A percentile compares a stretch with the other conserved stretches of the same genome.
Evolutionary conservation across 257 asterid species (phyloP).

Genomic region (Coffea canephora): DNA sequence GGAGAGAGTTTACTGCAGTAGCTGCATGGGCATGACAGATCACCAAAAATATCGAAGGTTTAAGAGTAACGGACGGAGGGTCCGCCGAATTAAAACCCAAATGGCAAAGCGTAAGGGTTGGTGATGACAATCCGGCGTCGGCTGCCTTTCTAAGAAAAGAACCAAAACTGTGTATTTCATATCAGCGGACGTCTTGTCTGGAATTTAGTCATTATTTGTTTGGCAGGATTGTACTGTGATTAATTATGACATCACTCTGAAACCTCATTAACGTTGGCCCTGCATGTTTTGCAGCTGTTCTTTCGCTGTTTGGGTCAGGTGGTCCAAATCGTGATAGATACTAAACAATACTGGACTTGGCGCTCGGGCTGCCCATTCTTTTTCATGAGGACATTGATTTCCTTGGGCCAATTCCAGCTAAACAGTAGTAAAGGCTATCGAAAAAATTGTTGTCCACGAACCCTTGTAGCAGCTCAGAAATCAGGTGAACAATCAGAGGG

Average conservation of each 20-base stretch:
- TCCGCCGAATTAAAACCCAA: neutral
- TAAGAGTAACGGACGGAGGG: neutral
- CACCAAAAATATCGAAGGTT: neutral
- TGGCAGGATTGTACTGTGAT: neutral
- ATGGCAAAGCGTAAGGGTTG: neutral
- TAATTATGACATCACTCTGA: neutral
- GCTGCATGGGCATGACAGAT: neutral
- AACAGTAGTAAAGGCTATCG: neutral
- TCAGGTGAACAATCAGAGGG: no score
- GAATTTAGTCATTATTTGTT: neutral
- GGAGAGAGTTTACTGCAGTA: neutral
- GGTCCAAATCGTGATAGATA: neutral
- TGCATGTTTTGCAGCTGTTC: neutral
- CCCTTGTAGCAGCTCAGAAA: neutral
- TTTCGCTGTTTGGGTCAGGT: neutral
- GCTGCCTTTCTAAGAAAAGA: neutral
- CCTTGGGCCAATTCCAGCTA: neutral
- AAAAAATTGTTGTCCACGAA: no score
- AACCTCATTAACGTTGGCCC: neutral
- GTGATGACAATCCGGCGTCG: neutral
- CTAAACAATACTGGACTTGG: neutral
- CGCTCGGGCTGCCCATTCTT: neutral
- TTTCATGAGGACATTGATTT: neutral
- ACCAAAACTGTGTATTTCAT: neutral
- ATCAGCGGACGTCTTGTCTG: neutral